A percentile compares a stretch with the other conserved stretches of the same genome.
Evolutionary conservation across 2,329 filamentous ascomycete species (phyloP).

Genomic region (Talaromyces sp.): DNA sequence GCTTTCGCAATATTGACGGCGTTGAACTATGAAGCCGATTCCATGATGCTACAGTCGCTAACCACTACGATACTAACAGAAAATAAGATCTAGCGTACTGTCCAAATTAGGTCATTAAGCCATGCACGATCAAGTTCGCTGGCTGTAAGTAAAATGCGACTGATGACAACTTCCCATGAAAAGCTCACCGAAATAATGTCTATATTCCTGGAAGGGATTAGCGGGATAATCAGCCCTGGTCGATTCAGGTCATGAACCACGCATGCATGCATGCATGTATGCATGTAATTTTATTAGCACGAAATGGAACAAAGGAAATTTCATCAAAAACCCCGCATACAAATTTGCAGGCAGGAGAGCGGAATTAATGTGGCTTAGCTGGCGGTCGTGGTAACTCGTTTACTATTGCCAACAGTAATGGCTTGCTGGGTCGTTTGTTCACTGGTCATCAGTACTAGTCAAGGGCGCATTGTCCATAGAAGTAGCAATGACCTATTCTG

Average conservation of each 20-base stretch:
- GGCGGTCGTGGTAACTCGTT: neutral
- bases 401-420: neutral
- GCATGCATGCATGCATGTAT: neutral
- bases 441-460: neutral
- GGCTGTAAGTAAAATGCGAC: neutral
- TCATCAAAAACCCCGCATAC: no score
- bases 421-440: neutral
- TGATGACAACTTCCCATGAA: neutral
- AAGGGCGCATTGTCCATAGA: neutral
- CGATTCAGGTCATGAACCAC: neutral
- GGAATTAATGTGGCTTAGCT: neutral
- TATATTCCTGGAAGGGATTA: neutral
- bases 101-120: no score
- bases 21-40: neutral
- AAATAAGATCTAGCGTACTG: neutral
- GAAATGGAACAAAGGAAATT: no score
- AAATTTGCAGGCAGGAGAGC: neutral
- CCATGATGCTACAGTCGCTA: neutral
- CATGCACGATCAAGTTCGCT: no score
- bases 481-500: neutral
- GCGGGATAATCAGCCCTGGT: neutral
- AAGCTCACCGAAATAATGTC: neutral
- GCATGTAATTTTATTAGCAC: neutral
- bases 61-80: neutral
- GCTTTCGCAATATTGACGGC: neutral